These are phyloP conservation scores for Calophaca sinica DNA, from an alignment of 306 rosid genomes.

Conservation along the genomic window DNA sequence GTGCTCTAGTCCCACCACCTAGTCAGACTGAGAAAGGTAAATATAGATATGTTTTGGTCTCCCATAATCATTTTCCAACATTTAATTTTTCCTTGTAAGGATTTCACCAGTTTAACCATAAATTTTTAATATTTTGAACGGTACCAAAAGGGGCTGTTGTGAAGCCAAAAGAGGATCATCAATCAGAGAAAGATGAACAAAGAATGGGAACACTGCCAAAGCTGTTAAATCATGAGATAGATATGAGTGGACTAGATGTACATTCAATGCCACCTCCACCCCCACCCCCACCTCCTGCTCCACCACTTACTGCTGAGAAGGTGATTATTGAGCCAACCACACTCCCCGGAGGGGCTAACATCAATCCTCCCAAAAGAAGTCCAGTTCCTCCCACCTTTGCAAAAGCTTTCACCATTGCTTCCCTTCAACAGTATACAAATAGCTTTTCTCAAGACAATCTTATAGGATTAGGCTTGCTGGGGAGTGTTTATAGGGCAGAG, in stretches of 20 bases:
- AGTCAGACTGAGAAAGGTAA: conserved; percentile 72
- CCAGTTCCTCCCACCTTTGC: conserved; percentile 54
- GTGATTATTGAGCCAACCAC: conserved; percentile 64
- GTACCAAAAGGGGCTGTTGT: conserved; percentile 63
- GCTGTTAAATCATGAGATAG: conserved; percentile 59
- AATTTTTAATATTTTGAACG: conserved; percentile 32
- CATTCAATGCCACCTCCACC: conserved; percentile 66
- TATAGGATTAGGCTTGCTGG: conserved; percentile 82
- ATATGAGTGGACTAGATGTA: conserved; percentile 56
- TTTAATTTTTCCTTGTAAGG: conserved; percentile 28
- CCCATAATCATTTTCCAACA: conserved; percentile 28
- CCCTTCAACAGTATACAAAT: conserved; percentile 88
- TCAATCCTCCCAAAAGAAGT: conserved; percentile 56
- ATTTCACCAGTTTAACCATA: background rate
- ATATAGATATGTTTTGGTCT: conserved; percentile 22
- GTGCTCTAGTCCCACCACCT: conserved; percentile 57
- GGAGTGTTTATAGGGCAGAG: conserved; percentile 84
- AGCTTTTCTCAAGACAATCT: conserved; percentile 90
- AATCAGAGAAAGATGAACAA: conserved; percentile 55
- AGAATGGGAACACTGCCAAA: conserved; percentile 58
- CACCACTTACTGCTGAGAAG: conserved; percentile 57
- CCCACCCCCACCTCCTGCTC: conserved; percentile 65
- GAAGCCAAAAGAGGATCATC: conserved; percentile 61
- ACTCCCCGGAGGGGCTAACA: conserved; percentile 46
- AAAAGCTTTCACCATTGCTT: conserved; percentile 78